Evolutionary conservation across 2,329 filamentous ascomycete genomes (phyloP).

Genomic region (Colletotrichum sp.): DNA sequence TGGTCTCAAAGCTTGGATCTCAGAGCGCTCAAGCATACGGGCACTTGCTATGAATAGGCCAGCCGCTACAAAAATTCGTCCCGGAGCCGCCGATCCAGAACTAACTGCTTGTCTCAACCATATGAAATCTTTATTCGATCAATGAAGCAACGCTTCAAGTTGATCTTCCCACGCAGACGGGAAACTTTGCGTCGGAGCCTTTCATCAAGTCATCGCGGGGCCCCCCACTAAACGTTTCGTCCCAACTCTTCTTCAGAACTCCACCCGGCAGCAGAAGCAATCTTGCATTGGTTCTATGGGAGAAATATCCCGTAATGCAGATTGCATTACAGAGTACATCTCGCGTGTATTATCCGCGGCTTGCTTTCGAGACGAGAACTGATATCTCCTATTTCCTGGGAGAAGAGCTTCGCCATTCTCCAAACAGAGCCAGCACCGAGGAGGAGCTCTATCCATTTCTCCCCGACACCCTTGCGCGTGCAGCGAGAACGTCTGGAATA

Average conservation of each 20-base stretch:
- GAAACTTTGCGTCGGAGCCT: neutral
- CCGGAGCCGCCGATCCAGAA: neutral
- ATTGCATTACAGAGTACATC: neutral
- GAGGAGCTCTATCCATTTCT: neutral
- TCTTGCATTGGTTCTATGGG: neutral
- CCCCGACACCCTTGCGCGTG: slow-evolving; percentile 1
- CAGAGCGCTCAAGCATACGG: neutral
- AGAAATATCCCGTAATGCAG: neutral
- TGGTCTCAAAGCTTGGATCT: neutral
- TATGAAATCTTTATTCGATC: neutral
- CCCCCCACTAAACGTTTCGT: slow-evolving; percentile 6
- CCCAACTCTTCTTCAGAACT: neutral
- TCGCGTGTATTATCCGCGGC: neutral
- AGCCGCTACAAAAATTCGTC: neutral
- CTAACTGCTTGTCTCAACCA: neutral
- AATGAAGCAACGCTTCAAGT: neutral
- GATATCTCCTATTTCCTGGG: neutral
- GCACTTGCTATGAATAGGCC: neutral
- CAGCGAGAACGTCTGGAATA: slow-evolving; percentile 16
- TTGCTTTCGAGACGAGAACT: neutral
- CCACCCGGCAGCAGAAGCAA: neutral
- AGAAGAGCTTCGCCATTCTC: neutral
- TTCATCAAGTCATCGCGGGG: neutral
- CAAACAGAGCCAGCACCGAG: neutral
- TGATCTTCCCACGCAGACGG: neutral